A percentile compares a stretch with the other conserved stretches of the same genome.
Evolutionary conservation across 2,329 filamentous ascomycete species (phyloP).

Genomic region (Lithohypha guttulata): DNA sequence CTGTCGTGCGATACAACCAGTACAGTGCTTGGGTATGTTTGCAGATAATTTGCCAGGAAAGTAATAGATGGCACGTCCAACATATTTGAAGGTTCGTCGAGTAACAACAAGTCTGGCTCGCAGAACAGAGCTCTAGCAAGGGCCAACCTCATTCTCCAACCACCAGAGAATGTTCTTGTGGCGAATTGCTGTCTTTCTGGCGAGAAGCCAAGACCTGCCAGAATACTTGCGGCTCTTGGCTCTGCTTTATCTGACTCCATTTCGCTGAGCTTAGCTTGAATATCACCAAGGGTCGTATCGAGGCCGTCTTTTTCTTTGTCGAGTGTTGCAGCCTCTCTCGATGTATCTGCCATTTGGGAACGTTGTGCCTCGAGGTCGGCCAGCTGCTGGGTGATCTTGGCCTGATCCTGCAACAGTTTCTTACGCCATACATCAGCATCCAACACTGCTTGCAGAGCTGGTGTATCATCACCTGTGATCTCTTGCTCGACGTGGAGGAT

Average conservation of each 20-base stretch:
- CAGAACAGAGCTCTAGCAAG: slow-evolving; percentile 93
- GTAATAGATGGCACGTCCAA: slow-evolving; percentile 99
- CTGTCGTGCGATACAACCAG: slow-evolving; percentile 97
- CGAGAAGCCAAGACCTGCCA: slow-evolving; percentile 95
- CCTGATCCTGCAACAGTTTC: slow-evolving; percentile 79
- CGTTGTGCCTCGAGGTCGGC: slow-evolving; percentile 67
- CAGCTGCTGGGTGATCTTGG: slow-evolving; percentile 69
- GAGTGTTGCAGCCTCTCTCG: slow-evolving; percentile 71
- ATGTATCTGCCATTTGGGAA: slow-evolving; percentile 76
- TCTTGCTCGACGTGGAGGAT: slow-evolving; percentile 99
- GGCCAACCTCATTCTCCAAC: slow-evolving; percentile 98
- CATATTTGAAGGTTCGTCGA: slow-evolving; percentile 99
- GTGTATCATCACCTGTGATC: slow-evolving; percentile 91
- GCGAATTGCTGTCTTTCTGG: slow-evolving; percentile 81
- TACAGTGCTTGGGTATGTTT: slow-evolving; percentile 85
- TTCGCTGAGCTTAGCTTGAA: slow-evolving; percentile 83
- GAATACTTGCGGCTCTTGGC: slow-evolving; percentile 84
- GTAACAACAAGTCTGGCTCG: slow-evolving; percentile 86
- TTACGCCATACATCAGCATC: slow-evolving; percentile 99
- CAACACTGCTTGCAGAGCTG: slow-evolving; percentile 84
- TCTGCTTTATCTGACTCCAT: slow-evolving; percentile 99
- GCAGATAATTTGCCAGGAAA: slow-evolving; percentile 91
- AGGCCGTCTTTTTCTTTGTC: slow-evolving; percentile 82
- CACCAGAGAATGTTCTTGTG: slow-evolving; percentile 96
- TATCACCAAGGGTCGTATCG: slow-evolving; percentile 80